Percentiles rank a stretch among this genome's conserved stretches.
Conservation (phyloP, 306 rosid genomes). For the Trichosanthes cucumerina region DNA sequence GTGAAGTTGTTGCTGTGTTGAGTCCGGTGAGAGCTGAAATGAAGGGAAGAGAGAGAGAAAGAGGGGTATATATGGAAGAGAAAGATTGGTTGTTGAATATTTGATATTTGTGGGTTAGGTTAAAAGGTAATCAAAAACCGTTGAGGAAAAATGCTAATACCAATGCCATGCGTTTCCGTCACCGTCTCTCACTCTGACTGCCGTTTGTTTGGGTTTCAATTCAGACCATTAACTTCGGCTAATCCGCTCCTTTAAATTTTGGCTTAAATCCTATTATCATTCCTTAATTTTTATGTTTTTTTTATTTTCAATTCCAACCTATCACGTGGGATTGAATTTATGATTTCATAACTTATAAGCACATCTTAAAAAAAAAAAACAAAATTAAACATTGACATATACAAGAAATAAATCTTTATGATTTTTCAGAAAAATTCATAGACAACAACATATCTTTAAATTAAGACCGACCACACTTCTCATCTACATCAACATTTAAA, state of each 20-base stretch:
- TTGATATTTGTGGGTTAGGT: neutral
- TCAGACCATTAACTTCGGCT: neutral
- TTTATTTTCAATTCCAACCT: no score
- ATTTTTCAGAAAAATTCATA: no score
- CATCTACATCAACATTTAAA: no score
- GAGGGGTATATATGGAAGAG: neutral
- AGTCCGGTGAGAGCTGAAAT: neutral
- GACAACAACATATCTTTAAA: no score
- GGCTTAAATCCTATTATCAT: no score
- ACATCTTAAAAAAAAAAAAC: no score
- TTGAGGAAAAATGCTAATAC: neutral
- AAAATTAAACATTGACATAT: no score
- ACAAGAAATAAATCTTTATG: no score
- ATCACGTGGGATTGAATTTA: no score
- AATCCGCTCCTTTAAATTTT: neutral
- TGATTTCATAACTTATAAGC: no score
- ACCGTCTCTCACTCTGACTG: neutral
- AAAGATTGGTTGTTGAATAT: neutral
- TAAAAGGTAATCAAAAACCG: neutral
- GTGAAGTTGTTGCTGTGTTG: neutral
- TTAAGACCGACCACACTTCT: no score
- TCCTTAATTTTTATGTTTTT: no score
- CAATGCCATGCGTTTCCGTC: conserved; percentile 4
- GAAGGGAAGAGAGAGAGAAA: neutral
- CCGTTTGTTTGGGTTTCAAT: neutral